phyloP scores from a whole-genome alignment of 2,329 filamentous ascomycete species.

The Arthrinium puccinioides region DNA sequence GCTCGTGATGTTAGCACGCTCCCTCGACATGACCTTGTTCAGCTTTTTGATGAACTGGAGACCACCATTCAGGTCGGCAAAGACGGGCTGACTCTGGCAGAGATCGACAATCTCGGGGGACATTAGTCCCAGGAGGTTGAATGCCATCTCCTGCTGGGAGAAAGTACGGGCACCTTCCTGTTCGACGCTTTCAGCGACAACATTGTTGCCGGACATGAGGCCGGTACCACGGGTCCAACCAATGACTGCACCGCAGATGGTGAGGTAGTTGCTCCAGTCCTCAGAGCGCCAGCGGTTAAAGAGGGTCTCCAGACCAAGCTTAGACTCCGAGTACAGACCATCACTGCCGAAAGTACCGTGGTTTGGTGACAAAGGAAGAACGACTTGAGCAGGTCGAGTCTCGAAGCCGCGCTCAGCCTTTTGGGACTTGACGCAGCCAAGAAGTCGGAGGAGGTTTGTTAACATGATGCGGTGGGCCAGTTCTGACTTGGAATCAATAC shows the following conservation, averaged over 20 bases:
- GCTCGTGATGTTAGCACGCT: constrained; percentile 91
- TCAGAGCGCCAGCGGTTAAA: constrained; percentile 99
- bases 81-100: constrained; percentile 92
- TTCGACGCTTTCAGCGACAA: constrained; percentile 95
- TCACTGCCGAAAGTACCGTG: constrained; percentile 98
- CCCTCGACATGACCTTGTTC: constrained; percentile 86
- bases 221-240: constrained; percentile 98
- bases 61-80: constrained; percentile 94
- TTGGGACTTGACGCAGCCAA: constrained; percentile 84
- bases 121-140: constrained; percentile 96
- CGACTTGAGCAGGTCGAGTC: constrained; percentile 92
- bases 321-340: constrained; percentile 96
- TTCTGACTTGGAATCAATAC: constrained; percentile 94
- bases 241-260: constrained; percentile 95
- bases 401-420: constrained; percentile 85
- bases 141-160: constrained; percentile 99
- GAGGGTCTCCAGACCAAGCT: constrained; percentile 90
- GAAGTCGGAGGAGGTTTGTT: constrained; percentile 87
- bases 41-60: constrained; percentile 96
- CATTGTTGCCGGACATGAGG: constrained; percentile 96
- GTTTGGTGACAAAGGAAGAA: constrained; percentile 92
- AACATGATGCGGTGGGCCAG: constrained; percentile 98
- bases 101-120: constrained; percentile 88
- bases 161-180: constrained; percentile 95
- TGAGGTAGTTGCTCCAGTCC: constrained; percentile 95